phyloP scores from a whole-genome alignment of 768 basidiomycete species.

The Butyriboletus loyo region DNA sequence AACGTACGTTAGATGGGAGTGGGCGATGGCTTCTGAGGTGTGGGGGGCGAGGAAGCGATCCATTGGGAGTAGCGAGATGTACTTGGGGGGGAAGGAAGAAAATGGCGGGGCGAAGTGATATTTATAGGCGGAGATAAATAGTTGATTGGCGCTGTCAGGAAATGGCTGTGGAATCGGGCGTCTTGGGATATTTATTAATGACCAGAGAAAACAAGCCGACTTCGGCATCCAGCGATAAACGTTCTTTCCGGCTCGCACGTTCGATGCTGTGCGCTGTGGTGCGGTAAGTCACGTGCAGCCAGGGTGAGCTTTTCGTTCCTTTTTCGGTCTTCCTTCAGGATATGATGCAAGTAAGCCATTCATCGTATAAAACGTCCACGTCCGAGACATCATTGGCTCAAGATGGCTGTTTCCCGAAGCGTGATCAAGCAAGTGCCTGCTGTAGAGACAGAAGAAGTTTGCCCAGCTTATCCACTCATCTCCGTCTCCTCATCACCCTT shows the following conservation, averaged over 20 bases:
- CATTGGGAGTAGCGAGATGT: slow-evolving; percentile 36
- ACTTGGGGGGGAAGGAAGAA: neutral
- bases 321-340: slow-evolving; percentile 1
- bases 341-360: too few relatives aligned
- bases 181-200: too few relatives aligned
- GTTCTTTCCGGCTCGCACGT: slow-evolving; percentile 28
- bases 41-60: slow-evolving; percentile 72
- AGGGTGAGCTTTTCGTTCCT: too few relatives aligned
- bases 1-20: slow-evolving; percentile 63
- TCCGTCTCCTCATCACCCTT: neutral
- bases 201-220: neutral
- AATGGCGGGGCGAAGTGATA: too few relatives aligned
- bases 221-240: slow-evolving; percentile 13
- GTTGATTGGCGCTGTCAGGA: slow-evolving; percentile 10
- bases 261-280: slow-evolving; percentile 14
- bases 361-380: neutral
- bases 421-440: slow-evolving; percentile 78
- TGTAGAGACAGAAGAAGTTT: slow-evolving; percentile 67
- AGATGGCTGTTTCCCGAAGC: slow-evolving; percentile 52
- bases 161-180: neutral
- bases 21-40: slow-evolving; percentile 70
- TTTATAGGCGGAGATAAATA: slow-evolving; percentile 10
- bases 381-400: too few relatives aligned
- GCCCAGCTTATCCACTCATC: neutral
- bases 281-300: too few relatives aligned